phyloP scores from a whole-genome alignment of 331 rosid genomes.

The Stylosanthes scabra region DNA sequence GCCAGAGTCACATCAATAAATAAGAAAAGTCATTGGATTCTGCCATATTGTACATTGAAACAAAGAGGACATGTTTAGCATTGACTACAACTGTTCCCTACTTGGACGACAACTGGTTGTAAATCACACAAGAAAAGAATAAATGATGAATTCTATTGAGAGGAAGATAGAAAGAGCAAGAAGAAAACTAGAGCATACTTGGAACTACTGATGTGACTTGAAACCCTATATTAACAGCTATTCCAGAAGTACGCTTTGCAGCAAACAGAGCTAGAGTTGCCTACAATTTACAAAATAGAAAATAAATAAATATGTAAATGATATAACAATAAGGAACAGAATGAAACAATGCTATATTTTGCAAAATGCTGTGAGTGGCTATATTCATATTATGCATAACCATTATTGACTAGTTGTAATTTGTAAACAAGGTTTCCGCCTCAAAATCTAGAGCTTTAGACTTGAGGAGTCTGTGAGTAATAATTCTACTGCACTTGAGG shows the following conservation, averaged over 20 bases:
- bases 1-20: constrained; percentile 11
- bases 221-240: constrained; percentile 88
- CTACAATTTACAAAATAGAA: constrained; percentile 55
- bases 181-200: constrained; percentile 58
- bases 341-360: neutral
- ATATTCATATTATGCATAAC: constrained; percentile 18
- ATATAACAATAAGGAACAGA: constrained; percentile 28
- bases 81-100: neutral
- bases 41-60: constrained; percentile 18
- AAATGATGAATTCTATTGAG: constrained; percentile 23
- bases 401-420: constrained; percentile 9
- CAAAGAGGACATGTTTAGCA: constrained; percentile 2
- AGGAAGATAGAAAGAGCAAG: neutral
- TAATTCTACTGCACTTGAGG: neutral
- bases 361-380: constrained; percentile 4
- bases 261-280: constrained; percentile 85
- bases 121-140: constrained; percentile 26
- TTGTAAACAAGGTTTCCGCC: constrained; percentile 17
- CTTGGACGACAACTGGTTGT: constrained; percentile 1
- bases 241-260: constrained; percentile 80
- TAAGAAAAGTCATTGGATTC: constrained; percentile 4
- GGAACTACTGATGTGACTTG: constrained; percentile 87
- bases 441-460: neutral
- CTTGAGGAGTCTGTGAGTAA: neutral
- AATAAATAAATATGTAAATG: constrained; percentile 30